Percentiles rank a stretch among this genome's conserved stretches.
Evolutionary conservation across 306 rosid genomes (phyloP).

Genomic region (Inga leiocalycina): DNA sequence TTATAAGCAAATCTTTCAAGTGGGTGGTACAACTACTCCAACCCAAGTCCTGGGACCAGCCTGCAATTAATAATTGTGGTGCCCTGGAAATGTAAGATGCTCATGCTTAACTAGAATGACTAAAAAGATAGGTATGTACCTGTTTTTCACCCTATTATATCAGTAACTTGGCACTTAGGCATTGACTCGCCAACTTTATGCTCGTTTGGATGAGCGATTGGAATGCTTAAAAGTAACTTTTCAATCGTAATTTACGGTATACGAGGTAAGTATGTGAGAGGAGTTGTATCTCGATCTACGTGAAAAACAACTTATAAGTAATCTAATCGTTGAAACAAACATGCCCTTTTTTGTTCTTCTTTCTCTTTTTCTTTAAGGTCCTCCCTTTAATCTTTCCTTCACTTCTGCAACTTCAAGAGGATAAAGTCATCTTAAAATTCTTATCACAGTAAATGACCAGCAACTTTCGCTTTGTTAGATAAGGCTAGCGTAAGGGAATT

Average conservation of each 20-base stretch:
- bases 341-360: background rate
- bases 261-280: no score
- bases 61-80: background rate
- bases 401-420: background rate
- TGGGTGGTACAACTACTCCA: background rate
- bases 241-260: no score
- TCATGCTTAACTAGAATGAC: background rate
- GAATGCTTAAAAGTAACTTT: no score
- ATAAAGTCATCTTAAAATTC: background rate
- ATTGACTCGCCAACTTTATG: slow-evolving; percentile 4
- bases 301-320: no score
- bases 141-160: background rate
- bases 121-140: background rate
- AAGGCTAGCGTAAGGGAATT: background rate
- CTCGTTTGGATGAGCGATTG: no score
- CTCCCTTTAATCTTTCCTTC: background rate
- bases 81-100: background rate
- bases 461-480: background rate
- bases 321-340: no score
- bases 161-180: background rate
- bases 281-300: no score
- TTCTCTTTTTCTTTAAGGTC: background rate
- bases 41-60: background rate
- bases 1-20: slow-evolving; percentile 1
- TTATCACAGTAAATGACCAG: background rate